Conservation (phyloP, 768 basidiomycete species). For the Suillus alpinus region DNA sequence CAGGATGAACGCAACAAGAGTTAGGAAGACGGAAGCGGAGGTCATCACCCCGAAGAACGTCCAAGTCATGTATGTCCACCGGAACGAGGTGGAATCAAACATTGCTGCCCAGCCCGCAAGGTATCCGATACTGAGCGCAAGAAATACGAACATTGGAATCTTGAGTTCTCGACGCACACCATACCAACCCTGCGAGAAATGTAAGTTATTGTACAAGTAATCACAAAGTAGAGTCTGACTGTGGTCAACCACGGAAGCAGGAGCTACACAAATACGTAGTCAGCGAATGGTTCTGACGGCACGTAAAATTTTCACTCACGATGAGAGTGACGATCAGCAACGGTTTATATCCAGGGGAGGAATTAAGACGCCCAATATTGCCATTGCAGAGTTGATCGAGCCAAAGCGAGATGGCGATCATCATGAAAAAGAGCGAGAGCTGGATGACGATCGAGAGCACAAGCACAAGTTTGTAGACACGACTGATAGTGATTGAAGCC, state of each 20-base stretch:
- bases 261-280: constrained; percentile 38
- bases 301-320: constrained; percentile 41
- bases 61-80: constrained; percentile 76
- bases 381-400: constrained; percentile 73
- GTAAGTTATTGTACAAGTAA: constrained; percentile 2
- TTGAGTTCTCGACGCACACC: constrained; percentile 66
- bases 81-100: constrained; percentile 71
- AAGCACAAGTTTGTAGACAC: constrained; percentile 71
- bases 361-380: constrained; percentile 53
- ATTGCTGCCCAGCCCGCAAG: constrained; percentile 68
- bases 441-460: constrained; percentile 70
- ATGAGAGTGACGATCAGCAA: constrained; percentile 53
- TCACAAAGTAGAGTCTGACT: constrained; percentile 31
- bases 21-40: constrained; percentile 54
- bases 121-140: constrained; percentile 58
- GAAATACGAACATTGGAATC: constrained; percentile 58
- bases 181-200: constrained; percentile 61
- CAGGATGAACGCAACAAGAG: constrained; percentile 51
- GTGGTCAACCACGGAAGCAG: constrained; percentile 68
- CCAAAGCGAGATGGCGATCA: constrained; percentile 68
- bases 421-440: constrained; percentile 76
- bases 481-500: constrained; percentile 69
- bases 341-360: constrained; percentile 50
- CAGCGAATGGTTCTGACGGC: background rate
- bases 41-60: constrained; percentile 68